phyloP scores from a whole-genome alignment of 148 eudicot genomes.

The Selenicereus undatus region DNA sequence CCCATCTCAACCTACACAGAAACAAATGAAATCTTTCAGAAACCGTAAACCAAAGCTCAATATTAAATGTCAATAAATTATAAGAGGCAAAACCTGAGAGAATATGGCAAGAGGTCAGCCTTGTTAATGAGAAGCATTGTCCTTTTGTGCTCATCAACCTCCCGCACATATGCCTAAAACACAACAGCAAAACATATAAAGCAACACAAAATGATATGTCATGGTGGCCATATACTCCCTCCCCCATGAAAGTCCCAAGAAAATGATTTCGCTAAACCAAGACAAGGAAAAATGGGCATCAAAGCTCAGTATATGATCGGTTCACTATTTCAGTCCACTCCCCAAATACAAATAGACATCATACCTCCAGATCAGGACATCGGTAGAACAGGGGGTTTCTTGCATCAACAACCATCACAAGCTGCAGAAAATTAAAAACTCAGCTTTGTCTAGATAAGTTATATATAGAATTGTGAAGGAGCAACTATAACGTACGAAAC shows the following conservation, averaged over 20 bases:
- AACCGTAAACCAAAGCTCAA: not conserved
- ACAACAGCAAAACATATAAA: conserved; percentile 17
- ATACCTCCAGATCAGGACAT: conserved; percentile 98
- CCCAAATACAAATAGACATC: conserved; percentile 4
- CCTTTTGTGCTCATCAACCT: conserved; percentile 78
- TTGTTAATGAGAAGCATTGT: conserved; percentile 92
- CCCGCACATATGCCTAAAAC: conserved; percentile 73
- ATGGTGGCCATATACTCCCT: not conserved
- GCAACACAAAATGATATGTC: not conserved
- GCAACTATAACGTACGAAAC: not conserved
- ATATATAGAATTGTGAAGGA: not conserved
- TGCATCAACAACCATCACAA: conserved; percentile 98
- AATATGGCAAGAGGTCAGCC: conserved; percentile 83
- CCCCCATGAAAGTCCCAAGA: too few species aligned
- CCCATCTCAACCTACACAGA: conserved; percentile 78
- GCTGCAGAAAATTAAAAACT: conserved; percentile 41
- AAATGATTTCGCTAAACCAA: too few species aligned
- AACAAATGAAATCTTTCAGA: not conserved
- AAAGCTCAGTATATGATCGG: not conserved
- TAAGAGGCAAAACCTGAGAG: conserved; percentile 46
- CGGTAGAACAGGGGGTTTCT: conserved; percentile 96
- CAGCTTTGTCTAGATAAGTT: conserved; percentile 9
- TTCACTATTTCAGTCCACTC: not conserved
- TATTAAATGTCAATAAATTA: not conserved
- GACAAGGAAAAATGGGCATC: not conserved